These are phyloP conservation scores for Stropharia rugosoannulata DNA, from an alignment of 768 basidiomycete species.

Conservation along the genomic window DNA sequence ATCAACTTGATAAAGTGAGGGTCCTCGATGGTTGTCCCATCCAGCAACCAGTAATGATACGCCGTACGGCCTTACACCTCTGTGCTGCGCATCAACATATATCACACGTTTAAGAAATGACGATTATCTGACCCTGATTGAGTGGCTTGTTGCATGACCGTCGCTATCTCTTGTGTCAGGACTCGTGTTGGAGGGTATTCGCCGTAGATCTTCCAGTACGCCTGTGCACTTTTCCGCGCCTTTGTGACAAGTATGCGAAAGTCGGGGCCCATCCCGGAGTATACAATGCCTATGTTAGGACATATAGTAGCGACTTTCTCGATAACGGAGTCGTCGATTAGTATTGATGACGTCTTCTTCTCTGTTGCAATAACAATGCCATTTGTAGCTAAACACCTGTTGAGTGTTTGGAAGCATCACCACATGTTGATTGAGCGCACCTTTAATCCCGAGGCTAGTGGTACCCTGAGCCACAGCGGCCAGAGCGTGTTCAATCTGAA, in stretches of 20 bases:
- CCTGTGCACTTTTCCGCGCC: conserved; percentile 96
- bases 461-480: conserved; percentile 95
- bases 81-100: conserved; percentile 38
- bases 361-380: conserved; percentile 99
- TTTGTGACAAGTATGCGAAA: conserved; percentile 92
- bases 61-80: conserved; percentile 98
- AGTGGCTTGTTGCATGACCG: conserved; percentile 98
- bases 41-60: conserved; percentile 97
- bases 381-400: conserved; percentile 74
- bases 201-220: conserved; percentile 99
- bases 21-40: conserved; percentile 93
- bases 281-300: conserved; percentile 99
- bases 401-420: conserved; percentile 15
- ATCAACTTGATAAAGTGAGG: conserved; percentile 98
- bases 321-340: conserved; percentile 97
- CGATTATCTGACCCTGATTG: conserved; percentile 82
- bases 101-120: conserved; percentile 16
- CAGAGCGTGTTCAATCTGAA: conserved; percentile 99
- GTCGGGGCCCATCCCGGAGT: conserved; percentile 99
- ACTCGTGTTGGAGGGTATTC: conserved; percentile 98
- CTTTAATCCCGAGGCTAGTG: conserved; percentile 98
- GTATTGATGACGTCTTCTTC: conserved; percentile 97
- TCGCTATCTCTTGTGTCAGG: conserved; percentile 95
- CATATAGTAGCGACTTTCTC: conserved; percentile 98
- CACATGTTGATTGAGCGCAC: conserved; percentile 39